phyloP scores from a whole-genome alignment of 2,329 filamentous ascomycete genomes.

The Ramichloridium luteum region DNA sequence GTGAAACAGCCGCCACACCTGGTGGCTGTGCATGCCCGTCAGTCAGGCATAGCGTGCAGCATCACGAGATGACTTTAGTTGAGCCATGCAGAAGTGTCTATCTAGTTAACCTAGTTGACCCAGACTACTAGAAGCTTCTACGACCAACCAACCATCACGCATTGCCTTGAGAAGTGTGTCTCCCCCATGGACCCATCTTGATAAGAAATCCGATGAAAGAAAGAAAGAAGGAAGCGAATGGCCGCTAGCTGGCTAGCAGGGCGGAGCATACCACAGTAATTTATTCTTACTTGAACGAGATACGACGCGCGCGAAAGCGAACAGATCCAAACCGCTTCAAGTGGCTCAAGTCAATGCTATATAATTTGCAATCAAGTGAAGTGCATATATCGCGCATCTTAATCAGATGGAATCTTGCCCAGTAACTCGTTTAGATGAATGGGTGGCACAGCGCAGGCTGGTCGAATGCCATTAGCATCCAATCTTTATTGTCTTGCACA shows the following conservation, averaged over 20 bases:
- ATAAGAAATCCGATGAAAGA: neutral
- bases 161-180: neutral
- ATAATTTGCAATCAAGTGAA: neutral
- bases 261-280: constrained; percentile 1
- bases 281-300: constrained; percentile 1
- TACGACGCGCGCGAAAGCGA: neutral
- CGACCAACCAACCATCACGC: too few species aligned
- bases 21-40: neutral
- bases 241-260: neutral
- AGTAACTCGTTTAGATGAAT: constrained; percentile 1
- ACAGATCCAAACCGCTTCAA: neutral
- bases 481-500: constrained; percentile 1
- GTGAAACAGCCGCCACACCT: constrained; percentile 1
- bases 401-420: constrained; percentile 1
- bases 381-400: neutral
- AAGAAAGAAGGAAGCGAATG: constrained; percentile 1
- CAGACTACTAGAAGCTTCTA: constrained; percentile 1
- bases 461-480: neutral
- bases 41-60: constrained; percentile 1
- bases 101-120: too few species aligned
- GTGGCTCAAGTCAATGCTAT: constrained; percentile 1
- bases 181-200: constrained; percentile 1
- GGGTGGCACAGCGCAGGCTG: constrained; percentile 1
- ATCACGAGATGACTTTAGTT: neutral
- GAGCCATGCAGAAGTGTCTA: neutral